Evolutionary conservation across 441 rosid species (phyloP).

Genomic region (Arabidopsis hybrid): DNA sequence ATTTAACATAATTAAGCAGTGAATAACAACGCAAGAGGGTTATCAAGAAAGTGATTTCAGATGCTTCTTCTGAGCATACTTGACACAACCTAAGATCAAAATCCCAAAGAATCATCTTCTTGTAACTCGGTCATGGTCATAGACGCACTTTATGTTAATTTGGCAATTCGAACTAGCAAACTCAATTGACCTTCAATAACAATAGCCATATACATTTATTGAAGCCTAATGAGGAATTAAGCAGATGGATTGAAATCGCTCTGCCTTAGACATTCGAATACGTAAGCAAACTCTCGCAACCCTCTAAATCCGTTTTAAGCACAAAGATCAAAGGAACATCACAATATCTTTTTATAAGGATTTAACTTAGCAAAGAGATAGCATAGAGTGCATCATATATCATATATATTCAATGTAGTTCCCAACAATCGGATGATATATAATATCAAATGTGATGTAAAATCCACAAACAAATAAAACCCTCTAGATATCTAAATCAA

Average conservation of each 20-base stretch:
- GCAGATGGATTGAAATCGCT: neutral
- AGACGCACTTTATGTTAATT: neutral
- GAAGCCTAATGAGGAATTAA: neutral
- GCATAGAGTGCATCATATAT: neutral
- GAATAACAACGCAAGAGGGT: neutral
- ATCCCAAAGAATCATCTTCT: neutral
- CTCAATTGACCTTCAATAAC: neutral
- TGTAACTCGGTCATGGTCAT: constrained; percentile 3
- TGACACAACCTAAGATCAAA: constrained; percentile 11
- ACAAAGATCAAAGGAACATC: neutral
- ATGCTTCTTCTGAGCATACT: neutral
- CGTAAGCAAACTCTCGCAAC: neutral
- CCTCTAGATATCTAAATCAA: neutral
- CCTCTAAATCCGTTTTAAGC: neutral
- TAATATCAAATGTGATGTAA: neutral
- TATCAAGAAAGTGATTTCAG: neutral
- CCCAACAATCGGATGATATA: neutral
- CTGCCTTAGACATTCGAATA: neutral
- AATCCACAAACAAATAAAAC: neutral
- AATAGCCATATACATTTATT: neutral
- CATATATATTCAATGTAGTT: neutral
- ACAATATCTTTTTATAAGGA: neutral
- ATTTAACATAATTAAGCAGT: neutral
- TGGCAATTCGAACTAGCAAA: neutral
- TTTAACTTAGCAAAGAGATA: neutral